Percentiles rank a stretch among this genome's conserved stretches.
Conservation (phyloP, 805 yeast genomes). For the Hanseniaspora mollemarum region DNA sequence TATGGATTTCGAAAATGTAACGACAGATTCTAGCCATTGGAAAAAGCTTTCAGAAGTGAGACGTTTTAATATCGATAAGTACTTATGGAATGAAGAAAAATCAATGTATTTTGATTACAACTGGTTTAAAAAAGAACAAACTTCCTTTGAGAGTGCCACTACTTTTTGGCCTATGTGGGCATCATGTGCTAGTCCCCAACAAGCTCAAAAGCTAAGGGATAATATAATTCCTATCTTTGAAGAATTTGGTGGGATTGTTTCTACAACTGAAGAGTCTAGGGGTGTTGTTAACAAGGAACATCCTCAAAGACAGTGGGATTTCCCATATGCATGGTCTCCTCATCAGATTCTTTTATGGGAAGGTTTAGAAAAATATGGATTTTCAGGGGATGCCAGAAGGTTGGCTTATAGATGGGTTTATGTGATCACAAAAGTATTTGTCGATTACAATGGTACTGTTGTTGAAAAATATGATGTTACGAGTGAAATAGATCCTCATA, state of each 20-base stretch:
- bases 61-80: slow-evolving; percentile 45
- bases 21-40: slow-evolving; percentile 52
- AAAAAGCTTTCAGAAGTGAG: slow-evolving; percentile 43
- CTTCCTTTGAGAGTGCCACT: slow-evolving; percentile 73
- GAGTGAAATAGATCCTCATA: slow-evolving; percentile 69
- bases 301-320: slow-evolving; percentile 97
- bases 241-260: slow-evolving; percentile 75
- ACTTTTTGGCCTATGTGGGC: slow-evolving; percentile 91
- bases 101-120: slow-evolving; percentile 81
- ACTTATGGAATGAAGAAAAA: slow-evolving; percentile 71
- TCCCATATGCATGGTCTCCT: slow-evolving; percentile 97
- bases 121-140: slow-evolving; percentile 42
- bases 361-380: slow-evolving; percentile 68
- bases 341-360: slow-evolving; percentile 93
- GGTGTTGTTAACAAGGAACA: slow-evolving; percentile 57
- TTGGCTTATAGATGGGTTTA: slow-evolving; percentile 80
- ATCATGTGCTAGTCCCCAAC: slow-evolving; percentile 50
- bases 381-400: slow-evolving; percentile 49
- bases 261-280: slow-evolving; percentile 66
- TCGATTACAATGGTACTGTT: slow-evolving; percentile 84
- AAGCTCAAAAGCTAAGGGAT: slow-evolving; percentile 52
- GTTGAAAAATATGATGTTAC: slow-evolving; percentile 93
- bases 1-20: slow-evolving; percentile 30
- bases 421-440: slow-evolving; percentile 79
- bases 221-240: slow-evolving; percentile 60